Evolutionary conservation across 345 rosid species (phyloP).

Genomic region (Syzygium oleosum): DNA sequence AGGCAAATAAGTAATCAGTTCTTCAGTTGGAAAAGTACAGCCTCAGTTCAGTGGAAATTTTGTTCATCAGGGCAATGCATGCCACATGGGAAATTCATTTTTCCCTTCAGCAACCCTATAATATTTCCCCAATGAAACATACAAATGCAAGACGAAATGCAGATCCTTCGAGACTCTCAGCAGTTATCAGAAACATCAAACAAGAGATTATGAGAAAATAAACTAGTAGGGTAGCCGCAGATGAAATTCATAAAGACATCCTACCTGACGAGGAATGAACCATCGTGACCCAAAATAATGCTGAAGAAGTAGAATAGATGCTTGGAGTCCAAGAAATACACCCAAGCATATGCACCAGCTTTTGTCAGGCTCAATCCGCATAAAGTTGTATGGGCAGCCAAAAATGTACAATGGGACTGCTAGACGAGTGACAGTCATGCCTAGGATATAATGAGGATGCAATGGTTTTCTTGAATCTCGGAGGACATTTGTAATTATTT

Average conservation of each 20-base stretch:
- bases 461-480: constrained; percentile 94
- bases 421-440: constrained; percentile 83
- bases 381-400: constrained; percentile 95
- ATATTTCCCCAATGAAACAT: neutral
- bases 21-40: neutral
- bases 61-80: neutral
- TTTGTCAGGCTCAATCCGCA: constrained; percentile 82
- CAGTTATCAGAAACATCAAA: neutral
- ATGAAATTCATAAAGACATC: neutral
- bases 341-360: constrained; percentile 70
- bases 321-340: constrained; percentile 68
- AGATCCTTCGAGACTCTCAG: neutral
- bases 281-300: constrained; percentile 94
- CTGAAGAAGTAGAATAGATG: constrained; percentile 84
- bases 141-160: neutral
- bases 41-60: neutral
- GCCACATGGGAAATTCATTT: neutral
- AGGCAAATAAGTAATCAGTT: neutral
- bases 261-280: constrained; percentile 92
- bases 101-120: neutral
- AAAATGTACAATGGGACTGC: constrained; percentile 79
- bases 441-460: constrained; percentile 90
- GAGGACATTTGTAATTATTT: constrained; percentile 68
- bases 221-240: neutral
- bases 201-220: neutral